Evolutionary conservation across 441 rosid species (phyloP).

Genomic region (Syzygium syzygioides): DNA sequence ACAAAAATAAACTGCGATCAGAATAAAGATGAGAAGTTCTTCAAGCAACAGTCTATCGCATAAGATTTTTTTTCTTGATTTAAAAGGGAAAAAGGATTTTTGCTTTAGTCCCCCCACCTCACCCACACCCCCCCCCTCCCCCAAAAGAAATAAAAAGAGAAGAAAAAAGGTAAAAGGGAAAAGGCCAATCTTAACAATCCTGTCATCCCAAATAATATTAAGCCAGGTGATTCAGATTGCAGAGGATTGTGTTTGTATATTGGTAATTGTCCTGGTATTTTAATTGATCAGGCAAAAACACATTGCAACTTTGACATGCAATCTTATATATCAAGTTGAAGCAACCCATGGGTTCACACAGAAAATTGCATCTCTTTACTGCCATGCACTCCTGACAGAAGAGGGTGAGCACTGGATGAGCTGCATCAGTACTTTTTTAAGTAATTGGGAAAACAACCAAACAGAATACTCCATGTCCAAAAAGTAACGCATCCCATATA

Average conservation of each 20-base stretch:
- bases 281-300: not conserved
- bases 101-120: not conserved
- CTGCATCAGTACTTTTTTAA: not conserved
- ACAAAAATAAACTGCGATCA: not conserved
- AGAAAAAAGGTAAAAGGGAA: not conserved
- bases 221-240: not conserved
- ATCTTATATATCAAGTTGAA: not conserved
- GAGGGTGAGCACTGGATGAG: not conserved
- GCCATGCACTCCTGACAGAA: not conserved
- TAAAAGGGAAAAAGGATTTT: not conserved
- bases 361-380: not conserved
- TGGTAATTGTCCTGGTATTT: not conserved
- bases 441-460: not conserved
- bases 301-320: not conserved
- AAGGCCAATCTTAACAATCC: not conserved
- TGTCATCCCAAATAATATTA: not conserved
- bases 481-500: not conserved
- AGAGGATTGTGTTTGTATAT: not conserved
- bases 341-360: not conserved
- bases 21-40: not conserved
- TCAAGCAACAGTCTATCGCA: not conserved
- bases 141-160: no score
- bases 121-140: not conserved
- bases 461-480: not conserved
- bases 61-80: not conserved